A percentile compares a stretch with the other conserved stretches of the same genome.
Conservation (phyloP, 495 filamentous ascomycete genomes). For the Aspergillus leporis region DNA sequence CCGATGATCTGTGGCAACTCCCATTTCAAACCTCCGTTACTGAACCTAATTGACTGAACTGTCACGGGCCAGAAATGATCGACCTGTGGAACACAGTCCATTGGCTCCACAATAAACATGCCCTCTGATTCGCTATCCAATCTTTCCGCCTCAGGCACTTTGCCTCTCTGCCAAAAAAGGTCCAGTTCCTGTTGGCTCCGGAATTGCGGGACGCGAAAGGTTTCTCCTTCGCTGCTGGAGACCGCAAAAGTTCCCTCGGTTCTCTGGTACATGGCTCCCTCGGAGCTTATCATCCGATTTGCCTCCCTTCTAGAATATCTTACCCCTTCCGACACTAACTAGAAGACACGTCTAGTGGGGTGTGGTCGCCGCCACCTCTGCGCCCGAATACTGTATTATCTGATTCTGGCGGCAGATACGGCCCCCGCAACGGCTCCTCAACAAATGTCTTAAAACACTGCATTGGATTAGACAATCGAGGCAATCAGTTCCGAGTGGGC, state of each 20-base stretch:
- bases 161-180: background rate
- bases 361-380: constrained; percentile 4
- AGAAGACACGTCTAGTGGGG: background rate
- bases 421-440: background rate
- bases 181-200: constrained; percentile 3
- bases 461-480: background rate
- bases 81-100: constrained; percentile 19
- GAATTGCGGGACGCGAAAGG: constrained; percentile 4
- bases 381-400: background rate
- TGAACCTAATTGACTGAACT: constrained; percentile 8
- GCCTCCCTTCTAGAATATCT: constrained; percentile 15
- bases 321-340: background rate
- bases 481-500: background rate
- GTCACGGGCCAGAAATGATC: constrained; percentile 17
- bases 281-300: constrained; percentile 12
- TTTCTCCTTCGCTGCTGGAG: background rate
- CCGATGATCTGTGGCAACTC: constrained; percentile 14
- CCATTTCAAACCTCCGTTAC: background rate
- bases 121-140: constrained; percentile 28
- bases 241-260: background rate
- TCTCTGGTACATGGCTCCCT: background rate
- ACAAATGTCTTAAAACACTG: background rate
- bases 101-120: constrained; percentile 6
- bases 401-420: background rate
- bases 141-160: constrained; percentile 12